These are phyloP conservation scores for Henningerozyma blattae DNA, from an alignment of 805 yeast genomes.

Conservation along the genomic window DNA sequence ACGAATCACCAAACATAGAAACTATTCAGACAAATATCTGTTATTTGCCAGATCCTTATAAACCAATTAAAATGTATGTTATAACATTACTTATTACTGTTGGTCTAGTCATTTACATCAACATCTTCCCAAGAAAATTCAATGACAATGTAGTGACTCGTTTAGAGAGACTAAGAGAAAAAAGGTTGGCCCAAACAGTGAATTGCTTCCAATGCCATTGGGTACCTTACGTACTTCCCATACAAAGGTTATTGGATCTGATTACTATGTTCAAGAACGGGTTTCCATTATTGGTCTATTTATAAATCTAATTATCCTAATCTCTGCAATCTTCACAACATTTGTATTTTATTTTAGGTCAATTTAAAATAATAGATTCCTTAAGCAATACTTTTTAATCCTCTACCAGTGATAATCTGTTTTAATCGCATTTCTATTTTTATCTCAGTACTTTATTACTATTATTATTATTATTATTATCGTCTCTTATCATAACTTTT, in stretches of 20 bases:
- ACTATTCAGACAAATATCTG: conserved; percentile 38
- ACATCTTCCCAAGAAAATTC: conserved; percentile 21
- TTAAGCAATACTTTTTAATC: too few relatives aligned
- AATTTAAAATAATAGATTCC: too few relatives aligned
- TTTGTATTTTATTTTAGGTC: background rate
- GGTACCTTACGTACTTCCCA: conserved; percentile 1
- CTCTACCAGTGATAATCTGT: too few relatives aligned
- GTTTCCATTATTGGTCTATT: background rate
- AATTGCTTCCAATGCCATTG: conserved; percentile 15
- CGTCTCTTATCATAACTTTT: too few relatives aligned
- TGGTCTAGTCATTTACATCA: conserved; percentile 12
- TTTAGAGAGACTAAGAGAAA: conserved; percentile 2
- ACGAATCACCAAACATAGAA: conserved; percentile 5
- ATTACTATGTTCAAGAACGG: conserved; percentile 1
- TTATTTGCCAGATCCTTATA: conserved; percentile 44
- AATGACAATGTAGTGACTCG: conserved; percentile 6
- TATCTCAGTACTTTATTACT: too few relatives aligned
- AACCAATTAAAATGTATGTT: conserved; percentile 28
- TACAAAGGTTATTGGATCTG: background rate
- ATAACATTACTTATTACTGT: conserved; percentile 12
- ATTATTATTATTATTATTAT: too few relatives aligned
- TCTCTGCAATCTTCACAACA: background rate
- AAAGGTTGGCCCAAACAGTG: background rate
- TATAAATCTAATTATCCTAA: background rate
- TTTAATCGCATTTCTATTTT: too few relatives aligned